These are phyloP conservation scores for Penicillium sp. DNA, from an alignment of 2,329 filamentous ascomycete genomes.

Conservation along the genomic window DNA sequence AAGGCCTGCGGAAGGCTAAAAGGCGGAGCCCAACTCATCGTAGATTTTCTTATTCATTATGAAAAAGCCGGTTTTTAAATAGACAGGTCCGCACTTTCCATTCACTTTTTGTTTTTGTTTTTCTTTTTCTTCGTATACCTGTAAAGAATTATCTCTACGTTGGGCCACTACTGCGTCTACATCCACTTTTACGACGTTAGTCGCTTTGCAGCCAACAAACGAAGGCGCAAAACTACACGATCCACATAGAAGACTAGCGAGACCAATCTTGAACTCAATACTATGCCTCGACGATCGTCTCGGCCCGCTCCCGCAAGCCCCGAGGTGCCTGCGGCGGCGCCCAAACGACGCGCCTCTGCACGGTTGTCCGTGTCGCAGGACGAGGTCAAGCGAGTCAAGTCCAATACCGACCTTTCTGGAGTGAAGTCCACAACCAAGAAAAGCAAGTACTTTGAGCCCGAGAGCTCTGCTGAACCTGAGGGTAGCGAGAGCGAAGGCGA, in stretches of 20 bases:
- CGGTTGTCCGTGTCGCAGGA: conserved; percentile 28
- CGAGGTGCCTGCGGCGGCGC: conserved; percentile 30
- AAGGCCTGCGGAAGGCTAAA: neutral
- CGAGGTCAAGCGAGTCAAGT: conserved; percentile 35
- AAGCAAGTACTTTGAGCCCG: conserved; percentile 53
- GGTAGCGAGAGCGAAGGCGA: conserved; percentile 75
- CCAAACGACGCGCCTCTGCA: conserved; percentile 36
- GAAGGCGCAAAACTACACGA: neutral
- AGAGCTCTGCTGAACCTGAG: conserved; percentile 33
- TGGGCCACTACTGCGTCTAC: neutral
- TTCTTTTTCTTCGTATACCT: neutral
- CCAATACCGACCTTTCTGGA: conserved; percentile 17
- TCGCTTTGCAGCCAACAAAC: neutral
- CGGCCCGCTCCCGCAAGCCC: conserved; percentile 34
- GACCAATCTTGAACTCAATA: neutral
- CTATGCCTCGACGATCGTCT: conserved; percentile 40
- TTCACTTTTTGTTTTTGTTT: neutral
- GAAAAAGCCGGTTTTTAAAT: conserved; percentile 16
- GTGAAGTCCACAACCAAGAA: conserved; percentile 45
- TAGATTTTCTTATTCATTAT: conserved; percentile 10
- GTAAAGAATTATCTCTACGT: neutral
- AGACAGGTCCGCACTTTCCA: conserved; percentile 1
- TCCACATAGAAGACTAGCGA: neutral
- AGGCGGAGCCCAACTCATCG: conserved; percentile 12
- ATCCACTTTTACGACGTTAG: neutral